Base-by-base conservation (phyloP, 139 green algal species). In the Raphidocelis subcapitata region DNA sequence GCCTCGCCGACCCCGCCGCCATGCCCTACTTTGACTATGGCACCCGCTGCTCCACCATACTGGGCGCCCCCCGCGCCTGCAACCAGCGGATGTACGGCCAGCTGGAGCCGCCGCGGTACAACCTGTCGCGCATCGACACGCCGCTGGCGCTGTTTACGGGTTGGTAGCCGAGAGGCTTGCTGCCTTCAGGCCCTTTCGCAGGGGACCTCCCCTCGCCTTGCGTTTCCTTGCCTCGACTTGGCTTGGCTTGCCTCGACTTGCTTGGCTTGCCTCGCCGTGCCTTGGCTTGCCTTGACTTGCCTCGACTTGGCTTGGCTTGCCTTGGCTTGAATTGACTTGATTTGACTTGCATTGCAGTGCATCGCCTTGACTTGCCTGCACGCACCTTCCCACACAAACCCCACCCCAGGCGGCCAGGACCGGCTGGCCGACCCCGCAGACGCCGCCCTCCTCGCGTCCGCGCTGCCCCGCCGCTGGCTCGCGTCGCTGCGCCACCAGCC, bases 21-120 rank as follows among this genome's bases (percentile, higher is more conserved):
- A 75, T 88, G 61, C 29, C 26, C 0, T 55, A 65, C 26, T 88
- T 79, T 41, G 82, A 88, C 67, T 88, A 81, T 41, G 82, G 82
- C 29, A 64, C 47, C 37, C 8, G 55, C 24, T 85, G 82, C 65
- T 5, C 55, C 4, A 69, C 75, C n/a, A 29, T 70, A 10, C 28
- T 69, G 8, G 57, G 41, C 23, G 12, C 41, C 8, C 55, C 69
- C 1, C 61, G 51, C 24, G 70, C 65, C 54, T 87, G 82, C 75
- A 87, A 87, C 73, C 75, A 82, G 57, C 59, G 56, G 4, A 32
- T 61, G 54, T 87, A 87, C 62, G 82, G 79, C 35, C 67, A 64
- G 55, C 15, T 55, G 2, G 2, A 29, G 8, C 72, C 82, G 3
- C 82, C 82, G 0, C 12, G 4, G 0, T 87, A 87, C 56, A 67